These are phyloP conservation scores for Sindora glabra DNA, from an alignment of 306 rosid genomes.

Conservation along the genomic window DNA sequence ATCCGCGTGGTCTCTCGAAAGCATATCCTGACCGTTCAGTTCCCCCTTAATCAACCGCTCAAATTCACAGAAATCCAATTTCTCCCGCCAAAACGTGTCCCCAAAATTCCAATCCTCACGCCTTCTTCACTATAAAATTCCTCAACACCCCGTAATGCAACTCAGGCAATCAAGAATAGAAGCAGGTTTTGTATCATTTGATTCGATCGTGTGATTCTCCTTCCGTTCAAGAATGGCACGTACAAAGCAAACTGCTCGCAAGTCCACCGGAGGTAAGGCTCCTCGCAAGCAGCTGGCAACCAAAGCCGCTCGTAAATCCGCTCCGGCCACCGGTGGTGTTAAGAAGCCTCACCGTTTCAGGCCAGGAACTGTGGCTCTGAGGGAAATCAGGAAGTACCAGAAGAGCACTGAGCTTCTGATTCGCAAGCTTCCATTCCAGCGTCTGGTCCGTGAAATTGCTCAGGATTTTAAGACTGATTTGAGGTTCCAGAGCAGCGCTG, in stretches of 20 bases:
- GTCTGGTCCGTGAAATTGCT: slow-evolving; percentile 36
- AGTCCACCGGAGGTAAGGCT: slow-evolving; percentile 33
- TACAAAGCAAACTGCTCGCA: slow-evolving; percentile 33
- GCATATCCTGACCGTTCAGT: slow-evolving; percentile 5
- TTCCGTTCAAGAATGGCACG: slow-evolving; percentile 13
- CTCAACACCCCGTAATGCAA: neutral
- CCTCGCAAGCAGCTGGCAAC: slow-evolving; percentile 37
- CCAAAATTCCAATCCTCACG: neutral
- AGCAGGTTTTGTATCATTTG: too few relatives aligned
- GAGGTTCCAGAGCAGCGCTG: slow-evolving; percentile 36
- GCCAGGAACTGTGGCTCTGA: slow-evolving; percentile 28
- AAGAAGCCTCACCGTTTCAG: slow-evolving; percentile 39
- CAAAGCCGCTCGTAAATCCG: slow-evolving; percentile 29
- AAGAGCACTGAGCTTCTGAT: slow-evolving; percentile 31
- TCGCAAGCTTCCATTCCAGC: slow-evolving; percentile 30
- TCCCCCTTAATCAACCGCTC: neutral
- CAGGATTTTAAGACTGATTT: slow-evolving; percentile 38
- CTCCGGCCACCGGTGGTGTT: slow-evolving; percentile 39
- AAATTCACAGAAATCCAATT: neutral
- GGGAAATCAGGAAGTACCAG: slow-evolving; percentile 43
- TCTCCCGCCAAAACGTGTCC: neutral
- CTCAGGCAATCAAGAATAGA: too few relatives aligned
- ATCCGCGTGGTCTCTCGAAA: neutral
- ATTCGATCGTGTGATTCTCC: too few relatives aligned
- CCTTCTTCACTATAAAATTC: slow-evolving; percentile 1